These are phyloP conservation scores for Pseudohalonectria lignicola DNA, from an alignment of 2,329 filamentous ascomycete species.

Conservation along the genomic window DNA sequence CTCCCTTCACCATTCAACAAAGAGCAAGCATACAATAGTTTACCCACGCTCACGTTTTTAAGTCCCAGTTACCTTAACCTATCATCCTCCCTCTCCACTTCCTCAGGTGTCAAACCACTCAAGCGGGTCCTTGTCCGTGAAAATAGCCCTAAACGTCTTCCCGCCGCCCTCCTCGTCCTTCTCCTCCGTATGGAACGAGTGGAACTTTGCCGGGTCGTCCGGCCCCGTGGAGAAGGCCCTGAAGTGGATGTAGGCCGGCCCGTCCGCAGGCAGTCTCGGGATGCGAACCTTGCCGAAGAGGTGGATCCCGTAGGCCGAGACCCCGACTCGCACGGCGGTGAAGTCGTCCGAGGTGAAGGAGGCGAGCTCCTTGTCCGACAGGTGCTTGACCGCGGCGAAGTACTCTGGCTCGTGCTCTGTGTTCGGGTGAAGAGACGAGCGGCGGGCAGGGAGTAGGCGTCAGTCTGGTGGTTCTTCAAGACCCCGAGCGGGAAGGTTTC, in stretches of 20 bases:
- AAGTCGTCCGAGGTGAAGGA: constrained; percentile 27
- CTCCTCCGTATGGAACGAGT: constrained; percentile 37
- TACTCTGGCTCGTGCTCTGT: constrained; percentile 43
- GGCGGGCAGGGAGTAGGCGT: neutral
- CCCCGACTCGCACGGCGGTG: constrained; percentile 29
- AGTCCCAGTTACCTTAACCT: no score
- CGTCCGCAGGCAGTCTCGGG: constrained; percentile 23
- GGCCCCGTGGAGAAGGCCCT: constrained; percentile 31
- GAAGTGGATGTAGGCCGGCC: constrained; percentile 31
- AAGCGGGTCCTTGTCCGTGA: constrained; percentile 30
- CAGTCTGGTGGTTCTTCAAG: no score
- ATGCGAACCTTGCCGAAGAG: constrained; percentile 37
- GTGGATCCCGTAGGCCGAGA: constrained; percentile 34
- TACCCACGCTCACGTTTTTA: no score
- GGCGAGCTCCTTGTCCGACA: constrained; percentile 25
- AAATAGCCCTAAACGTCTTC: constrained; percentile 33
- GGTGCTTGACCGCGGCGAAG: constrained; percentile 34
- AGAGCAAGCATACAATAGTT: no score
- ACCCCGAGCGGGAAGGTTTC: neutral
- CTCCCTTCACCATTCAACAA: no score
- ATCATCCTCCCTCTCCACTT: no score
- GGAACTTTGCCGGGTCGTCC: constrained; percentile 27
- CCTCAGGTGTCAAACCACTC: constrained; percentile 45
- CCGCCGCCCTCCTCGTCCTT: constrained; percentile 23
- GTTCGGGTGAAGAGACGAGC: neutral